A percentile compares a stretch with the other conserved stretches of the same genome.
Evolutionary conservation across 2,329 filamentous ascomycete genomes (phyloP).

Genomic region (Pseudohalonectria lignicola): DNA sequence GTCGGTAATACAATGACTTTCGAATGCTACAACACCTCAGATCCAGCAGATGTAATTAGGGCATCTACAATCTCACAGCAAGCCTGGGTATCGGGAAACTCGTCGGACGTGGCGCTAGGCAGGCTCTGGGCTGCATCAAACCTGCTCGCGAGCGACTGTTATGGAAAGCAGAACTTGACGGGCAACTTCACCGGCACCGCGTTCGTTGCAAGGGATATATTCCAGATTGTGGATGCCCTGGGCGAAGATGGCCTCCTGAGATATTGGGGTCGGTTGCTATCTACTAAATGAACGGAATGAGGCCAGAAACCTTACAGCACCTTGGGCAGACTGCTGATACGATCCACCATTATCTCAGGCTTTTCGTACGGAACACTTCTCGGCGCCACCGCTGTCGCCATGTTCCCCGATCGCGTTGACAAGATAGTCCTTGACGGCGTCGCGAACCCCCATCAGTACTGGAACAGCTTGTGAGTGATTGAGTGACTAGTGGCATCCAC

Average conservation of each 20-base stretch:
- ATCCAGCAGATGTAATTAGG: not conserved
- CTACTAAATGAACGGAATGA: not conserved
- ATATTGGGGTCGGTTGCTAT: conserved; percentile 29
- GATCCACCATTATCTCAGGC: conserved; percentile 8
- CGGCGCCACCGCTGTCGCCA: conserved; percentile 24
- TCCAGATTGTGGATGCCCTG: conserved; percentile 29
- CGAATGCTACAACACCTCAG: not conserved
- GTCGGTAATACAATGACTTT: not conserved
- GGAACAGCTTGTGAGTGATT: conserved; percentile 1
- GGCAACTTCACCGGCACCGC: conserved; percentile 27
- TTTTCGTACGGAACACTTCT: conserved; percentile 26
- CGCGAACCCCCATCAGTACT: conserved; percentile 1
- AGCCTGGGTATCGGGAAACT: not conserved
- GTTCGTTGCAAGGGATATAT: conserved; percentile 31
- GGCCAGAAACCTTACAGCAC: not conserved
- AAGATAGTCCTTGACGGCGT: conserved; percentile 4
- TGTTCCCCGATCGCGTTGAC: conserved; percentile 19
- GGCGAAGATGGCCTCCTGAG: conserved; percentile 25
- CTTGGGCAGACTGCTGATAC: not conserved
- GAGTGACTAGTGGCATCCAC: too few relatives aligned
- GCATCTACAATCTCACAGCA: not conserved
- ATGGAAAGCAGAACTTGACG: conserved; percentile 13
- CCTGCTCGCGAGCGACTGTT: conserved; percentile 12
- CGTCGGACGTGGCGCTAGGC: conserved; percentile 10
- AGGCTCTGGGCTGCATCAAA: conserved; percentile 12